Evolutionary conservation across 192 early-diverging fungal genomes (phyloP), one percentile per base, ranked within the genome.

Genomic region (Martensiomyces pterosporus): DNA sequence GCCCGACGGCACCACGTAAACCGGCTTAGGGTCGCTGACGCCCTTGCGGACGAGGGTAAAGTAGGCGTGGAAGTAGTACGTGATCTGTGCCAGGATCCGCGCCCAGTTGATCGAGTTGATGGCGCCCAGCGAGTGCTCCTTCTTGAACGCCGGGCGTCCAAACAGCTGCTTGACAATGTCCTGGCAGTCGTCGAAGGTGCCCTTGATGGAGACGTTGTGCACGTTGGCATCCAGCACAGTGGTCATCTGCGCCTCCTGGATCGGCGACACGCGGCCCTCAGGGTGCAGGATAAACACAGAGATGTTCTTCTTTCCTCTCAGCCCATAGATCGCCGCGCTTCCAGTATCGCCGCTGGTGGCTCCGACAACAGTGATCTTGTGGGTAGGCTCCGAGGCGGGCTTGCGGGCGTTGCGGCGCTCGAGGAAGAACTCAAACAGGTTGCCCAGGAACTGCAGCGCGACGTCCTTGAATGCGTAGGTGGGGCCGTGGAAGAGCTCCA

Each of bases 91-190:
- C 34, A 98, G 72, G 47, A 98, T 98, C 29, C 94, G 83, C 10
- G 94, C 93, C 94, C 94, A 97, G 80, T 98, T 98, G 80, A 98
- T 98, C 9, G 96, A 98, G 75, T 98, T 98, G 65, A 98, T 81
- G 10, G 96, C 96, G 36, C 86, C 93, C 32, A 98, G 80, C 42
- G 85, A 79, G 67, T 93, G 81, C 41, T 80, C 71, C 24, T 52
- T 56, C 44, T 84, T 85, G 72, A 94, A 96, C 8, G 67, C 76
- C 4, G 62, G 58, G 47, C 93, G 85, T 23, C 79, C 79, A 68
- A 98, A 97, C 53, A 91, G 68, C 34, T 79, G 77, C 78, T 98
- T 98, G 56, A 98, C 88, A 38, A 91, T 90, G 47, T 90, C 94
- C 80, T 90, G 88, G 79, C 96, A 98, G 74, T 97, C 94, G 62